Conservation (phyloP, 2,329 filamentous ascomycete genomes). For the Colletotrichum sp. region DNA sequence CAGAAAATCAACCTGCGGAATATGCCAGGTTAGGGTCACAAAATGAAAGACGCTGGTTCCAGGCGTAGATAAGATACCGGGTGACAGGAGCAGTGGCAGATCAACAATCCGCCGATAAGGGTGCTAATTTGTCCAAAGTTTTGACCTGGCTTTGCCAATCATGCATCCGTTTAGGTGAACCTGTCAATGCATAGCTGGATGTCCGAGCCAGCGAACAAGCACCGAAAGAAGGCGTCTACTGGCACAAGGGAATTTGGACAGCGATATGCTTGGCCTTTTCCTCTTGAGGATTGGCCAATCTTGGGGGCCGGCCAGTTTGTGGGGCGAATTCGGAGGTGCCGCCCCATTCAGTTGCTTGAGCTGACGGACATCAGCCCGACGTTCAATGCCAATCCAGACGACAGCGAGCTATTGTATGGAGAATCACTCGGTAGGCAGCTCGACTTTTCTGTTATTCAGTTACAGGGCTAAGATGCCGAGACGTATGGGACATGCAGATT, state of each 20-base stretch:
- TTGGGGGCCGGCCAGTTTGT: neutral
- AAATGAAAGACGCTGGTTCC: neutral
- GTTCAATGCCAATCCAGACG: neutral
- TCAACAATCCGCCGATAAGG: neutral
- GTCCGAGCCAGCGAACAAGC: neutral
- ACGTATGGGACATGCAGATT: neutral
- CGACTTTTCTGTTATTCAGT: neutral
- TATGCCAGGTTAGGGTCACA: neutral
- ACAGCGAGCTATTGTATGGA: neutral
- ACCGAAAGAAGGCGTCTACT: neutral
- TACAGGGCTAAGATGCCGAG: neutral
- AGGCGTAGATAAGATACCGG: neutral
- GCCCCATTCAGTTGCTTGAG: neutral
- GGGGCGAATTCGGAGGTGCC: neutral
- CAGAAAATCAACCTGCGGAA: neutral
- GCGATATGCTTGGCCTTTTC: neutral
- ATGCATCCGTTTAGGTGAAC: neutral
- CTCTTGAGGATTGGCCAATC: neutral
- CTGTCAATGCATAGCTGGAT: neutral
- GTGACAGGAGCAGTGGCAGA: neutral
- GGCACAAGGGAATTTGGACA: neutral
- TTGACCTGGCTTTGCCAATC: neutral
- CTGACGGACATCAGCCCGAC: neutral
- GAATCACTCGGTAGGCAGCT: neutral
- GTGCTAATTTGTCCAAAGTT: neutral